Evolutionary conservation across 106 monocot species (phyloP), one percentile per base, ranked within the genome.

Genomic region (Platanthera guangdongensis): DNA sequence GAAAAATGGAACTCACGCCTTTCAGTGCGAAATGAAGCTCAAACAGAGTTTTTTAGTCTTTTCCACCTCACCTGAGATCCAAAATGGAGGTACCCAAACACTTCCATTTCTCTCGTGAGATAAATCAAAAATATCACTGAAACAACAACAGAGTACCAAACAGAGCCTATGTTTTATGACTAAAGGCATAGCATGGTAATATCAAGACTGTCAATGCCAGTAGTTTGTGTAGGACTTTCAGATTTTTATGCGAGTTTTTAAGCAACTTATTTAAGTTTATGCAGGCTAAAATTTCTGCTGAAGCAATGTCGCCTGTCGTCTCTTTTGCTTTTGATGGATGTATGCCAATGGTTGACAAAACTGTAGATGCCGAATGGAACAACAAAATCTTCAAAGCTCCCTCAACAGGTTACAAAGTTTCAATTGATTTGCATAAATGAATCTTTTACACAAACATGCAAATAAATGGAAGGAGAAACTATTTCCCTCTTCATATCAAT

Each of bases 351-450:
- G 73, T 73, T 51, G 73, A 73, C 73, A 73, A 73, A 52, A 30
- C 71, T 72, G 81, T 81, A 9, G 81, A 81, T 77, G 76, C 71
- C 14, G 76, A 39, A 77, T 81, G 81, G 76, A 81, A 51, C 71
- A 81, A 72, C 32, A 57, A 77, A 12, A 52, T 21, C 5, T 73
- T 52, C n/a, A 51, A 73, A 25, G 25, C 25, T 51, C 28, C 28
- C n/a, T 73, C 21, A 51, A 9, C 52, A 73, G 73, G 73, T 73
- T 51, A 21, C 22, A 2, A 73, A 22, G 4, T 48, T 48, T 71
- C 47, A 48, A 47, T 71, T 71, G 10, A 71, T 48, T 4, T 71
- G 16, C 21, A 71, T 7, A 47, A n/a, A 47, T 71, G 48, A 47
- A 71, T 48, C 47, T 60, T 55, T 60, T 60, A 60, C n/a, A 60